Evolutionary conservation across 2,329 filamentous ascomycete genomes (phyloP).

Genomic region (Penicillium sp.): DNA sequence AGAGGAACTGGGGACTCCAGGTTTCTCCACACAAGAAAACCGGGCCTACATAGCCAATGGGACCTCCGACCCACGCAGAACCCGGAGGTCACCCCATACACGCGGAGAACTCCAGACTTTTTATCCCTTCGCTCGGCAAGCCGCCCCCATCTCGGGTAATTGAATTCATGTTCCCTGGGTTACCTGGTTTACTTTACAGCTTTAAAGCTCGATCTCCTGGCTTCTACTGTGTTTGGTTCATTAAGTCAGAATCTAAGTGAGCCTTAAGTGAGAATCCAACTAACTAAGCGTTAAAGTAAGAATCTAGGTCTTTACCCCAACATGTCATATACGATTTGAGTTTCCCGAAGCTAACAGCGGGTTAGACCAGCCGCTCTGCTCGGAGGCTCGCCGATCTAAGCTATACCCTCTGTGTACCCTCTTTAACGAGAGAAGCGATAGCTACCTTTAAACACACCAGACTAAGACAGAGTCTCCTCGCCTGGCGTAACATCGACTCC

Average conservation of each 20-base stretch:
- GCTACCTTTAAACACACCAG: not conserved
- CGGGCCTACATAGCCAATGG: not conserved
- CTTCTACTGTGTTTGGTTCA: too few relatives aligned
- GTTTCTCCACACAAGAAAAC: constrained; percentile 1
- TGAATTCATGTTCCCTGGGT: not conserved
- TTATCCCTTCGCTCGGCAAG: not conserved
- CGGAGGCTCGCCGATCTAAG: not conserved
- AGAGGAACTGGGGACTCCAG: not conserved
- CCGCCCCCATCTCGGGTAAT: not conserved
- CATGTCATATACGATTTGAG: not conserved
- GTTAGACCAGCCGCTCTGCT: not conserved
- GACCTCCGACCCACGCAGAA: not conserved
- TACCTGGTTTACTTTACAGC: not conserved
- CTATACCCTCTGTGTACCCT: not conserved
- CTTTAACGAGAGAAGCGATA: not conserved
- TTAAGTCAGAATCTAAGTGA: too few relatives aligned
- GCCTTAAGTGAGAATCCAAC: too few relatives aligned
- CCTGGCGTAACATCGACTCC: not conserved
- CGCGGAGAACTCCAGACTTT: not conserved
- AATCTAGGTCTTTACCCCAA: too few relatives aligned
- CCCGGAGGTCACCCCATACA: not conserved
- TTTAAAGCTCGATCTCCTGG: too few relatives aligned
- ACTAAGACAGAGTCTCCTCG: not conserved
- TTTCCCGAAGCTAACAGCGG: not conserved
- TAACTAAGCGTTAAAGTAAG: too few relatives aligned